Percentiles rank a stretch among this genome's conserved stretches.
Evolutionary conservation across 2,329 filamentous ascomycete species (phyloP).

Genomic region (Botrytis fragariae): DNA sequence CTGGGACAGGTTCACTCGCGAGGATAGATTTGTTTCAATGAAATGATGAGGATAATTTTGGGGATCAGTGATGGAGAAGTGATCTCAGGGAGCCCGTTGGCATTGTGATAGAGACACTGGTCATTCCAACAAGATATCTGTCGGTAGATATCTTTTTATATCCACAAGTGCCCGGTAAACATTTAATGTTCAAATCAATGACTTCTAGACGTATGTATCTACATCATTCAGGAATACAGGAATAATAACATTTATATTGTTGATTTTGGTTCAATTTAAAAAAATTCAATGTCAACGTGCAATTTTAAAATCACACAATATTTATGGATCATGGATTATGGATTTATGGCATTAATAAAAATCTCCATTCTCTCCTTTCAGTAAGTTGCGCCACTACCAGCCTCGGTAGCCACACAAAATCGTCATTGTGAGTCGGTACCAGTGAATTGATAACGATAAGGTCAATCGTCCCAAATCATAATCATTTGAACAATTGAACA

Average conservation of each 20-base stretch:
- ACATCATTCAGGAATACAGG: no score
- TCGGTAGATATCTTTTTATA: background rate
- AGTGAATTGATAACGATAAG: slow-evolving; percentile 5
- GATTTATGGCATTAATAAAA: background rate
- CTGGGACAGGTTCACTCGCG: background rate
- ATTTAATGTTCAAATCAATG: background rate
- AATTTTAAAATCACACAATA: background rate
- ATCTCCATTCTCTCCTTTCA: background rate
- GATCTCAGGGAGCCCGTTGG: background rate
- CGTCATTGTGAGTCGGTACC: background rate
- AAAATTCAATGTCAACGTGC: background rate
- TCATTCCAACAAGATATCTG: background rate
- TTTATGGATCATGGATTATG: background rate
- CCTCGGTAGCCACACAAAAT: no score
- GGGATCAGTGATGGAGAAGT: background rate
- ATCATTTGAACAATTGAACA: background rate
- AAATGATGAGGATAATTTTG: background rate
- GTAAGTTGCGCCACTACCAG: background rate
- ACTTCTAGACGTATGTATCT: background rate
- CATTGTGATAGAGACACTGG: background rate
- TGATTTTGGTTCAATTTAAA: background rate
- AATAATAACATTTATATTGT: no score
- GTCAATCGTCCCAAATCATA: background rate
- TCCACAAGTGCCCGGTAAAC: background rate
- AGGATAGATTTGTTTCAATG: background rate